These are phyloP conservation scores for Brachypodium distachyon DNA, from an alignment of 202 grass and related monocot species.

Conservation along the genomic window DNA sequence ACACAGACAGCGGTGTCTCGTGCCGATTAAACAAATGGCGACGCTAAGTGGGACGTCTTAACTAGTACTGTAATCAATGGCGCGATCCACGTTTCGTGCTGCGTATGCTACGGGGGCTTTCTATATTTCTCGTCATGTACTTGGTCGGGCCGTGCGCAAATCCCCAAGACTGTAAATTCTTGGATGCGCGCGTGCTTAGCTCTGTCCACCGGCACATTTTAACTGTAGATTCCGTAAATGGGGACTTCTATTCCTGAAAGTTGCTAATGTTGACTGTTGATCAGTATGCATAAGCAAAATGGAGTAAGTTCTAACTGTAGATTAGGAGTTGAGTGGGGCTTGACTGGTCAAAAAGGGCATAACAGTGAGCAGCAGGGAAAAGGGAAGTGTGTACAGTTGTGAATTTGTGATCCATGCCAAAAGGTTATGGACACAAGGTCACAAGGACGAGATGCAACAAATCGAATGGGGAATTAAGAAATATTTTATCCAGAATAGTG, in stretches of 20 bases:
- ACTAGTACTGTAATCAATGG: constrained; percentile 42
- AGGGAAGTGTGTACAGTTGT: constrained; percentile 8
- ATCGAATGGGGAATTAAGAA: neutral
- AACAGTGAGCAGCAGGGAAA: constrained; percentile 23
- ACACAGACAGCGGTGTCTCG: neutral
- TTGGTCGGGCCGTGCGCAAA: constrained; percentile 18
- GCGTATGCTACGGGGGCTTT: constrained; percentile 10
- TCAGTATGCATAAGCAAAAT: neutral
- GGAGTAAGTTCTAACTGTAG: neutral
- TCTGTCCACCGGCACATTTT: neutral
- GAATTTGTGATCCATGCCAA: constrained; percentile 14
- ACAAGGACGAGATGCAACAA: constrained; percentile 24
- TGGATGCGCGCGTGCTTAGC: neutral
- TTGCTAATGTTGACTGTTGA: neutral
- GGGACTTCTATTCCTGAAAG: neutral
- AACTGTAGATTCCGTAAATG: neutral
- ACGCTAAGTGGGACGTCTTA: constrained; percentile 22
- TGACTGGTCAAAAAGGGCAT: constrained; percentile 35
- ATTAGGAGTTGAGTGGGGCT: constrained; percentile 4
- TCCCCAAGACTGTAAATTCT: constrained; percentile 18
- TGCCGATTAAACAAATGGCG: constrained; percentile 26
- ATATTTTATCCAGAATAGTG: neutral
- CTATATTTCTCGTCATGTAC: constrained; percentile 2
- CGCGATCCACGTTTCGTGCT: constrained; percentile 43
- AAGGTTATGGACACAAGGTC: constrained; percentile 15